phyloP scores from a whole-genome alignment of 2,329 filamentous ascomycete species.

The Simplicillium aogashimaense region DNA sequence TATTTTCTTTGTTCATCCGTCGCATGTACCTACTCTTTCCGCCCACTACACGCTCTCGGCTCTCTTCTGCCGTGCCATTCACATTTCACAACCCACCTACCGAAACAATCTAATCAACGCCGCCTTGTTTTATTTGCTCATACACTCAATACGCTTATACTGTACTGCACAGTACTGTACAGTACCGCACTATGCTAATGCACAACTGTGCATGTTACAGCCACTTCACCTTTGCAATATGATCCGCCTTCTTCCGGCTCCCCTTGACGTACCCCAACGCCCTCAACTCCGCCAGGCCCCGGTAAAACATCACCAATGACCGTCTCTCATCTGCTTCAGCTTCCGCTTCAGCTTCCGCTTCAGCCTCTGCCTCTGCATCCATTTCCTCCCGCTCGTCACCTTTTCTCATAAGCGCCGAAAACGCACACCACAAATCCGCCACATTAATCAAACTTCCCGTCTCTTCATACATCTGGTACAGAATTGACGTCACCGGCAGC shows the following conservation, averaged over 20 bases:
- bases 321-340: conserved; percentile 40
- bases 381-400: conserved; percentile 23
- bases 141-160: too few species aligned
- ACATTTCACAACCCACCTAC: too few species aligned
- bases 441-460: conserved; percentile 69
- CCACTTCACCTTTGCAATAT: conserved; percentile 84
- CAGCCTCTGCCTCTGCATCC: conserved; percentile 20
- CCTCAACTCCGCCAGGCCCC: conserved; percentile 73
- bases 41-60: too few species aligned
- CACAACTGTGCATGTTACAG: too few species aligned
- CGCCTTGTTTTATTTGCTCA: too few species aligned
- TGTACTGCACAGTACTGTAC: too few species aligned
- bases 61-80: too few species aligned
- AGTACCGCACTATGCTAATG: too few species aligned
- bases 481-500: conserved; percentile 59
- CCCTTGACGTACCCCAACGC: conserved; percentile 79
- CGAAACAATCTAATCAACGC: too few species aligned
- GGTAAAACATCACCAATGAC: conserved; percentile 71
- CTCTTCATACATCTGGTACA: conserved; percentile 74
- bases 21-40: too few species aligned
- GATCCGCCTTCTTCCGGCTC: conserved; percentile 86
- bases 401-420: conserved; percentile 49
- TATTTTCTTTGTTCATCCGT: too few species aligned
- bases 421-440: conserved; percentile 71
- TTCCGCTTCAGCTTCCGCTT: conserved; percentile 19